Evolutionary conservation across 2,329 filamentous ascomycete genomes (phyloP).

Genomic region (Zarea fungicola): DNA sequence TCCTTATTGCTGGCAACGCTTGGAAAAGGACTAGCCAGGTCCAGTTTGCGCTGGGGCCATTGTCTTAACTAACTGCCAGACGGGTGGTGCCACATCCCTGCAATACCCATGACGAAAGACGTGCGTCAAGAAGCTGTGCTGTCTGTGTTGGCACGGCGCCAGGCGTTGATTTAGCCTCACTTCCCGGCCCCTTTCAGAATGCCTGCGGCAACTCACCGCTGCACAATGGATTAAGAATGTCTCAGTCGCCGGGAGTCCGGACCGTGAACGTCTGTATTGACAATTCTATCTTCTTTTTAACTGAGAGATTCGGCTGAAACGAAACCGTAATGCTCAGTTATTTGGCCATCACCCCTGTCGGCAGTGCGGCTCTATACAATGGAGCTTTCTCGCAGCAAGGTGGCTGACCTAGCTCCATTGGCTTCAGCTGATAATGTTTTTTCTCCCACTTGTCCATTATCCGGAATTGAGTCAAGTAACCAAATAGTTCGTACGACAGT

Average conservation of each 20-base stretch:
- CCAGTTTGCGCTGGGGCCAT: conserved; percentile 7
- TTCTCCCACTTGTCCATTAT: not conserved
- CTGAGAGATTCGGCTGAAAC: conserved; percentile 6
- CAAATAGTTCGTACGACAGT: not conserved
- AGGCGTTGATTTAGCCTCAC: not conserved
- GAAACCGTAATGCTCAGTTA: conserved; percentile 5
- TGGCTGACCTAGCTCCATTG: conserved; percentile 3
- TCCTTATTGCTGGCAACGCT: not conserved
- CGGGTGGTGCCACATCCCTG: conserved; percentile 8
- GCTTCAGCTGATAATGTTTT: conserved; percentile 2
- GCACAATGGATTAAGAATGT: not conserved
- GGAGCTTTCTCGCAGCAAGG: no score
- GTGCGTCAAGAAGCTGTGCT: conserved; percentile 1
- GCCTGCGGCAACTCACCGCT: conserved; percentile 1
- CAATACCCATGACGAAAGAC: conserved; percentile 8
- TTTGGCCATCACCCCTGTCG: conserved; percentile 2
- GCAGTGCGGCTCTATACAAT: no score
- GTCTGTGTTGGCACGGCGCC: conserved; percentile 10
- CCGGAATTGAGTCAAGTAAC: not conserved
- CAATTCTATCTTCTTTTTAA: not conserved
- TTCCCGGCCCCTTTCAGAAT: not conserved
- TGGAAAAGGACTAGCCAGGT: conserved; percentile 12
- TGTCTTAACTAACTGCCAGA: conserved; percentile 10
- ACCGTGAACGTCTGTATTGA: not conserved
- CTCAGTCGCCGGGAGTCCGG: not conserved